Evolutionary conservation across 306 rosid species (phyloP), one percentile per base, ranked within the genome.

Genomic region (Pterocarpus santalinus): DNA sequence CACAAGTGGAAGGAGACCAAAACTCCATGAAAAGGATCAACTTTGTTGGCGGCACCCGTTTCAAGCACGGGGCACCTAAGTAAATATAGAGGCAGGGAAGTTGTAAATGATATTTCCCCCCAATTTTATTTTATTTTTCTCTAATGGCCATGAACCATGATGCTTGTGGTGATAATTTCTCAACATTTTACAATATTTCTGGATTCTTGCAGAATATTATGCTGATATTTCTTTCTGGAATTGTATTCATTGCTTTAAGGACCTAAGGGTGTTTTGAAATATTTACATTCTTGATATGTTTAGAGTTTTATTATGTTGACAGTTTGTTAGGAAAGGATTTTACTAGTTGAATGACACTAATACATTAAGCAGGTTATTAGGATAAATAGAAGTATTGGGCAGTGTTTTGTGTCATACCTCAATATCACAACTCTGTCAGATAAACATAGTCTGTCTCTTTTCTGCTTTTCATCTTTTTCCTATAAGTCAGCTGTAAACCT

Each of bases 31-130:
- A 36, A 36, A 36, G 41, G 41, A 36, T 36, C 41, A 36, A 36
- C 41, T 36, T 36, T 1, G 87, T 91, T 39, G 90, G 90, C 30
- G 90, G 90, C 62, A 89, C 90, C 58, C 92, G 89, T 82, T 91
- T 91, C 80, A 89, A 91, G 81, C 86, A 84, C 10, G 92, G 90
- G 91, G 89, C 88, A n/a, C 22, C n/a, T 16, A 85, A 87, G 75
- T 88, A 88, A 63, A 88, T 87, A 65, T 84, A 82, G 56, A 85
- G 92, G 94, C 85, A 77, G 15, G 28, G 28, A 22, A 22, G 28
- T 22, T 22, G 28, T 22, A 22, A 22, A 22, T 22, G 28, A 39
- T 39, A 39, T 5, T 5, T 75, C 73, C 6, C 35, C 35, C 41
- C 8, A 73, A 12, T 32, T 41, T 39, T 22, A 56, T 17, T 57